phyloP scores from a whole-genome alignment of 106 monocot species.

The Dendrobium nobile region DNA sequence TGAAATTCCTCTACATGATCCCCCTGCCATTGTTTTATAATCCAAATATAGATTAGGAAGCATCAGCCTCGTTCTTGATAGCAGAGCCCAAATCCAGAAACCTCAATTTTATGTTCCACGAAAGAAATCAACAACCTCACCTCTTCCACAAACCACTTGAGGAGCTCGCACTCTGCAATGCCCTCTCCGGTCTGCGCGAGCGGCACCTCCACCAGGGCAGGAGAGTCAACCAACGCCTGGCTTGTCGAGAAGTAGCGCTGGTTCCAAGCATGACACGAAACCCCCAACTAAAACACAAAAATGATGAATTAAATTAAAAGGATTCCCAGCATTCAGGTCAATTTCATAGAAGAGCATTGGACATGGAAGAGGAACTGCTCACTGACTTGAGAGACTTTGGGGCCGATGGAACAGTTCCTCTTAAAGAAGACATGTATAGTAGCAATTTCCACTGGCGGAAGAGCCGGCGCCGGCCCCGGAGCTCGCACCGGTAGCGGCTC shows the following conservation, averaged over 20 bases:
- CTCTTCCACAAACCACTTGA: conserved; percentile 92
- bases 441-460: neutral
- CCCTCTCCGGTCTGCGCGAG: conserved; percentile 96
- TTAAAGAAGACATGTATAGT: neutral
- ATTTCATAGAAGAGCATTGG: neutral
- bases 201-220: conserved; percentile 71
- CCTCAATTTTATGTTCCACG: neutral
- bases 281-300: neutral
- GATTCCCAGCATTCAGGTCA: neutral
- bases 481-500: neutral
- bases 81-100: neutral
- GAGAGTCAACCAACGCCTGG: conserved; percentile 38
- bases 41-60: neutral
- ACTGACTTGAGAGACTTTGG: neutral
- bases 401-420: neutral
- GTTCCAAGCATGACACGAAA: neutral
- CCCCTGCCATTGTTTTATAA: conserved; percentile 37
- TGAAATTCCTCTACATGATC: conserved; percentile 91
- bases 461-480: neutral
- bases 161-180: conserved; percentile 94
- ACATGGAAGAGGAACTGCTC: neutral
- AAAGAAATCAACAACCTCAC: conserved; percentile 20
- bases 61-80: neutral
- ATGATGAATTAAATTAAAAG: neutral
- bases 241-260: conserved; percentile 37